Evolutionary conservation across 495 filamentous ascomycete genomes (phyloP).

Genomic region (Hypoxylon trugodes): DNA sequence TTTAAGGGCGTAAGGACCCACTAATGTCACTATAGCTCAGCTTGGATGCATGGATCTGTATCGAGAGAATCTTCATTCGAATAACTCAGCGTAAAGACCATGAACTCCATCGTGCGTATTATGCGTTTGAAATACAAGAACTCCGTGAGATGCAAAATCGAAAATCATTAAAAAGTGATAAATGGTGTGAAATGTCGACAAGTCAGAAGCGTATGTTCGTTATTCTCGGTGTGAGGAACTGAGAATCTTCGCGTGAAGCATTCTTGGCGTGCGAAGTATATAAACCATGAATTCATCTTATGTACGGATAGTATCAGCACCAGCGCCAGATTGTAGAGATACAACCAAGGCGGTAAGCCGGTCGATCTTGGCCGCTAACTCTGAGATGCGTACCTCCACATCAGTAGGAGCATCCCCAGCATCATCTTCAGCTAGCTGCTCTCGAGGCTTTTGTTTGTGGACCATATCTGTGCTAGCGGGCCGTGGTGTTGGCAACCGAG

Average conservation of each 20-base stretch:
- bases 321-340: slow-evolving; percentile 44
- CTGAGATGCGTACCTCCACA: slow-evolving; percentile 54
- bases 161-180: not conserved
- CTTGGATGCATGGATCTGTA: too few species aligned
- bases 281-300: not conserved
- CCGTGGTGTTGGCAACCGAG: slow-evolving; percentile 26
- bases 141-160: too few species aligned
- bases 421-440: slow-evolving; percentile 33
- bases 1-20: slow-evolving; percentile 20
- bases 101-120: too few species aligned
- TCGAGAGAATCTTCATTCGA: too few species aligned
- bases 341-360: slow-evolving; percentile 54
- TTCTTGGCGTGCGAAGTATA: not conserved
- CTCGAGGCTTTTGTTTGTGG: slow-evolving; percentile 15
- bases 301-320: slow-evolving; percentile 24
- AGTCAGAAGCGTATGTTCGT: too few species aligned
- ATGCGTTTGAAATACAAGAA: too few species aligned
- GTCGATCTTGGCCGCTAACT: slow-evolving; percentile 58
- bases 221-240: too few species aligned
- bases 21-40: slow-evolving; percentile 17
- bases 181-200: too few species aligned
- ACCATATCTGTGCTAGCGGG: slow-evolving; percentile 30
- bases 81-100: too few species aligned
- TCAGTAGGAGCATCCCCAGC: slow-evolving; percentile 44
- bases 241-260: too few species aligned